Evolutionary conservation across 768 basidiomycete species (phyloP), one percentile per base, ranked within the genome.

Genomic region (Termitomyces sp.): DNA sequence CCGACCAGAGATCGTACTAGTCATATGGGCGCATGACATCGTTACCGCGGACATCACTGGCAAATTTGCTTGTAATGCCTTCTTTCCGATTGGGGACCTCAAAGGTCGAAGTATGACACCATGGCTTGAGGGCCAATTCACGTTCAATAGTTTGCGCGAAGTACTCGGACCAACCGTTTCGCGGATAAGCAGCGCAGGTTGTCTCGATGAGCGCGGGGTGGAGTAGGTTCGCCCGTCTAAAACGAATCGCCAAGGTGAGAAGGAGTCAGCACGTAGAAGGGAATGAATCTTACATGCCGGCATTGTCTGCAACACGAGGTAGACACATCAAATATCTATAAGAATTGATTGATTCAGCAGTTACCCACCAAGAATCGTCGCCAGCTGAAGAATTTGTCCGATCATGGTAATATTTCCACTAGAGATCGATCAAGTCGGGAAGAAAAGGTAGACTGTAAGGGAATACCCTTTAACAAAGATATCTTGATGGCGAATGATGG

Each of bases 371-470:
- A 82, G 71, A 60, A 81, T 78, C 4, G 79, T 83, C 9, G 81
- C 77, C 22, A 83, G 72, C 66, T 83, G 81, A 15, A 83, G 68
- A 15, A 82, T 73, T 68, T 82, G 79, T 9, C 82, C 82, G 52
- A 82, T 74, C 69, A 77, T 74, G 3, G 82, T 81, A 62, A 84
- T 84, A 62, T 81, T 80, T 4, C 81, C 80, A 1, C 79, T 81
- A 51, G 39, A 20, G 54, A 44, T 32, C 20, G 15, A 42, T 48
- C 32, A 45, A 42, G 58, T 42, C 35, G 46, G 46, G 18, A 3
- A 39, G 44, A 32, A n/a, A 54, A 24, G n/a, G n/a, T 28, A 28
- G 40, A 53, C n/a, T 5, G 49, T 38, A 35, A 5, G 3, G 20
- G 42, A 72, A 44, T 38, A 77, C 79, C 79, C 79, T 65, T 76